Percentiles rank a stretch among this genome's conserved stretches.
Conservation (phyloP, 192 early-diverging fungal species). For the Coemansia sp. region DNA sequence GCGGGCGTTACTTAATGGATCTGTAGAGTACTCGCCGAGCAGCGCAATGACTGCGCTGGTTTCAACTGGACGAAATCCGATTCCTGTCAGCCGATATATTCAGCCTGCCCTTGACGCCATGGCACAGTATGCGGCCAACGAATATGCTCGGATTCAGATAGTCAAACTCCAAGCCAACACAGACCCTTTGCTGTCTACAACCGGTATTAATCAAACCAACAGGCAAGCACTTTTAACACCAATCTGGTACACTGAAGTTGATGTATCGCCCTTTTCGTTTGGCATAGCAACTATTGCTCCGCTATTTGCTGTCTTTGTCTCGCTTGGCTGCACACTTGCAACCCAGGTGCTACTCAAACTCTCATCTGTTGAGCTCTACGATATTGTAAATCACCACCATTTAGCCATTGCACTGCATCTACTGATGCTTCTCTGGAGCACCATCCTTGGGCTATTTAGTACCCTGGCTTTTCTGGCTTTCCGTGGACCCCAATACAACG, state of each 20-base stretch:
- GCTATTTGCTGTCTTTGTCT: slow-evolving; percentile 4
- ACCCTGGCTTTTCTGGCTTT: slow-evolving; percentile 13
- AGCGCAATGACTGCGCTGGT: slow-evolving; percentile 4
- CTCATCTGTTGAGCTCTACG: neutral
- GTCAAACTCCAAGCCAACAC: neutral
- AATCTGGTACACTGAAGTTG: slow-evolving; percentile 3
- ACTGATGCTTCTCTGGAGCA: slow-evolving; percentile 8
- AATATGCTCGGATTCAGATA: neutral
- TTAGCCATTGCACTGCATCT: neutral
- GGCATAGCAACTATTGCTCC: slow-evolving; percentile 17
- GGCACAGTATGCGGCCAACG: neutral
- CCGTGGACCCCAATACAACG: slow-evolving; percentile 5
- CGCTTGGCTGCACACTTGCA: slow-evolving; percentile 7
- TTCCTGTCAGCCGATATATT: neutral
- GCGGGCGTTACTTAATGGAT: neutral
- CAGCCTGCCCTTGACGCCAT: slow-evolving; percentile 9
- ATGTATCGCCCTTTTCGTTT: slow-evolving; percentile 10
- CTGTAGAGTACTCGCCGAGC: neutral
- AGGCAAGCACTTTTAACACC: neutral
- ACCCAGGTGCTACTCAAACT: slow-evolving; percentile 8
- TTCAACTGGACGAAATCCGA: slow-evolving; percentile 7
- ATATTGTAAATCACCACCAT: neutral
- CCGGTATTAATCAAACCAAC: neutral
- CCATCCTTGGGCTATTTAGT: slow-evolving; percentile 7
- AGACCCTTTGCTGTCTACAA: neutral